Percentiles rank a stretch among this genome's conserved stretches.
Evolutionary conservation across 2,329 filamentous ascomycete species (phyloP).

Genomic region (Clonostachys sp.): DNA sequence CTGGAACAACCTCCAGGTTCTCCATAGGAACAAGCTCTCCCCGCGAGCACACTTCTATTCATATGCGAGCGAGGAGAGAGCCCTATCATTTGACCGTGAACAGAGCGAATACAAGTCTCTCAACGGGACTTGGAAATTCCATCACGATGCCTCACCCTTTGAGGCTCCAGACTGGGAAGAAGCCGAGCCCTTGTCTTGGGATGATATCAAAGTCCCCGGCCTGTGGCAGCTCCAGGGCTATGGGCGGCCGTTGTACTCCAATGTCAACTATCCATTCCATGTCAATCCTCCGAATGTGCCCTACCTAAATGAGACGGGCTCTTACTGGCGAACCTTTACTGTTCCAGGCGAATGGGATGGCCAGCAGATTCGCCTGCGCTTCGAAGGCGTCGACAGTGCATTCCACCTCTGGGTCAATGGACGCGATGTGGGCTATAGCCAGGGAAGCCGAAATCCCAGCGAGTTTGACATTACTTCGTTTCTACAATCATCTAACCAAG

Average conservation of each 20-base stretch:
- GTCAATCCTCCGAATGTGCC: constrained; percentile 63
- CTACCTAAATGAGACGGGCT: constrained; percentile 58
- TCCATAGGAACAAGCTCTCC: constrained; percentile 52
- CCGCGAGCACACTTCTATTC: constrained; percentile 51
- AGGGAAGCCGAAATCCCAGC: constrained; percentile 66
- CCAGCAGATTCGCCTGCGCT: constrained; percentile 60
- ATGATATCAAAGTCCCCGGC: constrained; percentile 54
- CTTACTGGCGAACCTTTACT: constrained; percentile 54
- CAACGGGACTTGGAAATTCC: constrained; percentile 31
- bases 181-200: constrained; percentile 27
- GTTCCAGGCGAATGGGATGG: constrained; percentile 40
- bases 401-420: constrained; percentile 72
- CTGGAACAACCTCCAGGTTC: constrained; percentile 54
- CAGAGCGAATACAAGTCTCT: constrained; percentile 29
- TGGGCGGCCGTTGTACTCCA: constrained; percentile 62
- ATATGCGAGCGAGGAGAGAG: constrained; percentile 41
- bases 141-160: constrained; percentile 26
- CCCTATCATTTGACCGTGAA: constrained; percentile 31
- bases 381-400: constrained; percentile 70
- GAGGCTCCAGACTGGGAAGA: constrained; percentile 10
- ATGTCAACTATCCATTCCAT: constrained; percentile 62
- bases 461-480: constrained; percentile 65
- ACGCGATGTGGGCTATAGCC: constrained; percentile 62
- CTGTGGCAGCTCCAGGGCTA: constrained; percentile 67
- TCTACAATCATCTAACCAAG: constrained; percentile 28